Evolutionary conservation across 306 rosid species (phyloP).

Genomic region (Quercus dentata): DNA sequence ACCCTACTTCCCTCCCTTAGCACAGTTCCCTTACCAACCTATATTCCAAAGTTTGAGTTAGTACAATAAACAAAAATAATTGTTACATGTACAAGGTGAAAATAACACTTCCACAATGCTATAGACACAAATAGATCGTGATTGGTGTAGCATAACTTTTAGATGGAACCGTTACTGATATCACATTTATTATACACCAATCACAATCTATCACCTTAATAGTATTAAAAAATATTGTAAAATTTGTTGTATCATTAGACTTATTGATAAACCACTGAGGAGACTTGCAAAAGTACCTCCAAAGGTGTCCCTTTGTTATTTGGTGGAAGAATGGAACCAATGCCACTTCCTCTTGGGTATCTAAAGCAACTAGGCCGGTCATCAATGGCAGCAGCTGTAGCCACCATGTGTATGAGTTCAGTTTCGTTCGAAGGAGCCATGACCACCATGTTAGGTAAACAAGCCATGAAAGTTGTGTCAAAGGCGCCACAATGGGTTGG

Average conservation of each 20-base stretch:
- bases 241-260: no score
- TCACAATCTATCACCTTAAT: no score
- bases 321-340: constrained; percentile 50
- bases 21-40: constrained; percentile 68
- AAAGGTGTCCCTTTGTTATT: constrained; percentile 52
- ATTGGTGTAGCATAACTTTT: no score
- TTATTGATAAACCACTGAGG: no score
- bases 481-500: constrained; percentile 76
- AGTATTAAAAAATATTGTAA: no score
- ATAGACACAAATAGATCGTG: no score
- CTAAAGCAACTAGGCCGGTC: constrained; percentile 68
- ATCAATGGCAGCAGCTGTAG: constrained; percentile 69
- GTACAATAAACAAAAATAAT: background rate
- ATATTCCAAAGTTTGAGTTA: constrained; percentile 2
- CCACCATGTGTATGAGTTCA: constrained; percentile 64
- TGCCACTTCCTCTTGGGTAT: constrained; percentile 62
- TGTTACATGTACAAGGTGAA: no score
- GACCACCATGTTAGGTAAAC: constrained; percentile 70
- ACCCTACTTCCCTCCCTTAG: constrained; percentile 53
- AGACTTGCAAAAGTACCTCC: constrained; percentile 31
- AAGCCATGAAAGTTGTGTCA: constrained; percentile 66
- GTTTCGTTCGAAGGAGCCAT: constrained; percentile 69
- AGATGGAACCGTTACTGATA: no score
- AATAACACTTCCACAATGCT: no score
- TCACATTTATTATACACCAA: no score